phyloP scores from a whole-genome alignment of 1,284 basidiomycete genomes.

The Cutaneotrichosporon dermatis region DNA sequence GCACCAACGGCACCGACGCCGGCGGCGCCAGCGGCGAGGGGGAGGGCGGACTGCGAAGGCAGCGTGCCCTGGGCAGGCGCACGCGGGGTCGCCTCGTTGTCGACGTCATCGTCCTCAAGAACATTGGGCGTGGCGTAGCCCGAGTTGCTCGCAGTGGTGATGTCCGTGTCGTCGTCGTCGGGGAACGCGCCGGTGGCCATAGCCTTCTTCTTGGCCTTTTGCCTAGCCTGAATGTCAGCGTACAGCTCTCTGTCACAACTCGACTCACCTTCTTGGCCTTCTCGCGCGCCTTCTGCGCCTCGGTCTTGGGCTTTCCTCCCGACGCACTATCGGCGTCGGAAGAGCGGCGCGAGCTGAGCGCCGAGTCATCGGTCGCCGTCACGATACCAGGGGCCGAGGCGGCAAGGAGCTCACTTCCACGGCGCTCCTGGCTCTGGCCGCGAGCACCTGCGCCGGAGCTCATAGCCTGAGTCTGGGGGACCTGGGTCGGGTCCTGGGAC shows the following conservation, averaged over 20 bases:
- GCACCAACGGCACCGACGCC: constrained; percentile 24
- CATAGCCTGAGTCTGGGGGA: no score
- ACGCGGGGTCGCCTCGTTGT: not conserved
- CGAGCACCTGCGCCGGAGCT: no score
- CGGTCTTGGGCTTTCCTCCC: constrained; percentile 1
- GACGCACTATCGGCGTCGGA: not conserved
- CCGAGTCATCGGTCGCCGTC: not conserved
- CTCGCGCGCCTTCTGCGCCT: constrained; percentile 4
- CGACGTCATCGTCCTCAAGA: not conserved
- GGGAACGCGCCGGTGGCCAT: not conserved
- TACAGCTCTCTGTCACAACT: no score
- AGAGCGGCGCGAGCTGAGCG: not conserved
- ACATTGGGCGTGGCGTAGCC: constrained; percentile 6
- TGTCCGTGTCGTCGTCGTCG: constrained; percentile 6
- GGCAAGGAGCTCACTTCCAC: not conserved
- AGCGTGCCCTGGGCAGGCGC: not conserved
- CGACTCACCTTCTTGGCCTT: constrained; percentile 5
- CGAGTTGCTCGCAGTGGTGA: not conserved
- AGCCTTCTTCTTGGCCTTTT: constrained; percentile 14
- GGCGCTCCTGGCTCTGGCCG: no score
- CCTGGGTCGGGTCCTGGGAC: no score
- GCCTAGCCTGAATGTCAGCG: constrained; percentile 2
- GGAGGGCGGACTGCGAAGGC: no score
- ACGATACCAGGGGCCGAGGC: constrained; percentile 1
- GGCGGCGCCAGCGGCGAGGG: constrained; percentile 15